Evolutionary conservation across 2,329 filamentous ascomycete genomes (phyloP), one percentile per base, ranked within the genome.

Genomic region (Lomentospora prolificans): DNA sequence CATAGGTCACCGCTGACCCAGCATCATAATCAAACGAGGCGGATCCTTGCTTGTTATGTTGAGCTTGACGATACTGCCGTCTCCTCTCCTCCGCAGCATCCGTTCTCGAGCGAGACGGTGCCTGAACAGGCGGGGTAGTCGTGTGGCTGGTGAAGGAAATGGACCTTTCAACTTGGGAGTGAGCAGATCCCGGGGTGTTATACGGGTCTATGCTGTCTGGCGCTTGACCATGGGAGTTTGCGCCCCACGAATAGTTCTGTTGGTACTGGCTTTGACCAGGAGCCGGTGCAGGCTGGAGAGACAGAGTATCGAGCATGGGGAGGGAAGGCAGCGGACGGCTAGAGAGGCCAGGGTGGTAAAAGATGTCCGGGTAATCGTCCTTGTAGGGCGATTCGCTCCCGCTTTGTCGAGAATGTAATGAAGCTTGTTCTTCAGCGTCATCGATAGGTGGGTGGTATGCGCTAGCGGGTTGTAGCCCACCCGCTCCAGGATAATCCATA

Each of bases 61-160:
- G 76, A 59, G 75, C 67, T 27, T 79, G 69, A 48, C 79, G 77
- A 57, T 78, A 76, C 67, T 74, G 69, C 64, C 75, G 76, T 63
- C 76, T 79, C 39, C 82, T 75, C 62, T 85, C 80, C 60, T 85
- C 86, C 39, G 95, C 87, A 39, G 91, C 91, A 72, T 99, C 94
- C 7, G 94, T 99, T 70, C 95, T 91, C 33, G 94, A 96, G 57
- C 94, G 82, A 39, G 89, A 86, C n/a, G 94, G 90, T 28, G 90
- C 80, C 60, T 88, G 80, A 28, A 92, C 80, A 57, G 85, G 81
- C 31, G 91, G 90, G 6, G 88, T 87, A 60, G 85, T 89, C 64
- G 85, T 89, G 67, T 95, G 89, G 60, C 83, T 90, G 3, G 87
- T 85, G 57, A 97, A 71, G 28, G 92, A 97, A 31, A 89, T 88